Evolutionary conservation across 331 rosid genomes (phyloP), one percentile per base, ranked within the genome.

Genomic region (Acacia concinna): DNA sequence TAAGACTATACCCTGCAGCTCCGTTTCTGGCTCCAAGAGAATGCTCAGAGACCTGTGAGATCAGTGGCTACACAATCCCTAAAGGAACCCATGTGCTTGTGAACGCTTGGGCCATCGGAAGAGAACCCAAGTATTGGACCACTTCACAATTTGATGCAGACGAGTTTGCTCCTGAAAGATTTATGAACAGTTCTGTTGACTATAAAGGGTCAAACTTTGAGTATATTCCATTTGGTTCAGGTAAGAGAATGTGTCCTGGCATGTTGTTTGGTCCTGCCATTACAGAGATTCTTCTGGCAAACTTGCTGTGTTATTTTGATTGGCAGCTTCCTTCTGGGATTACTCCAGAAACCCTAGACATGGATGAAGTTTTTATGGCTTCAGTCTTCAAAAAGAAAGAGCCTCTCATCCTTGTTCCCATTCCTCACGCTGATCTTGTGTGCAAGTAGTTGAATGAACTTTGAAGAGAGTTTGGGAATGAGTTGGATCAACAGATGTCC

Each of bases 91-190:
- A 23, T 62, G 71, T 76, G 81, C 70, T 67, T 10, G 72, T 67
- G 51, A 67, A 38, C 21, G n/a, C 4, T 10, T 67, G 72, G 72
- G 72, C 72, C 14, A 79, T 83, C 10, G 41, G 57, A 21, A 84
- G 84, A 80, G 87, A 84, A 44, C 80, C 82, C 3, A 66, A 25
- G 8, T 46, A 71, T 35, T 80, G 87, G 87, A 17, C 67, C 2
- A 34, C 80, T 0, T 49, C 57, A 5, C n/a, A 21, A 49, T 49
- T 13, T 49, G 52, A 14, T 44, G 8, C 57, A 49, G 84, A 84
- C 28, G 68, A 10, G 4, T 84, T 84, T 40, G 2, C 3, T 1
- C 87, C 87, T 21, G 87, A 80, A 10, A 77, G 84, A n/a, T 80
- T 84, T 51, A 8, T 80, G 1, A 66, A 80, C 15, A 35, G 64